These are phyloP conservation scores for Penicillium rolfsii DNA, from an alignment of 2,329 filamentous ascomycete species.

Conservation along the genomic window DNA sequence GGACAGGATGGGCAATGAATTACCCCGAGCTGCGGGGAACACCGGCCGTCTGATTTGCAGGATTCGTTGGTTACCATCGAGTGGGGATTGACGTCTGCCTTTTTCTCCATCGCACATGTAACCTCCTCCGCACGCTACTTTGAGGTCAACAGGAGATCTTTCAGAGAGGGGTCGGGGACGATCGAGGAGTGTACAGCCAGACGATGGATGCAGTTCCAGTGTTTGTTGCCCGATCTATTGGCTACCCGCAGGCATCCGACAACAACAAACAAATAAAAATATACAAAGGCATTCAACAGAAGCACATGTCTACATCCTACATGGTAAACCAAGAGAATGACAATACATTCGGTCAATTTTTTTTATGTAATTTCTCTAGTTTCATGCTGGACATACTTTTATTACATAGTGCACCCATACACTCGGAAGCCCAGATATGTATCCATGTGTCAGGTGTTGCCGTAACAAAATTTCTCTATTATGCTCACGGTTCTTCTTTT, in stretches of 20 bases:
- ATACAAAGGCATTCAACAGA: too few species aligned
- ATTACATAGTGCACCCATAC: too few species aligned
- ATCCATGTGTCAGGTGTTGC: too few species aligned
- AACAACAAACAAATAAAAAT: not conserved
- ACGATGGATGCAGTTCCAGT: not conserved
- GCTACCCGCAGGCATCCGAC: not conserved
- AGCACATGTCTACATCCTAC: not conserved
- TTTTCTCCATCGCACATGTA: slow-evolving; percentile 16
- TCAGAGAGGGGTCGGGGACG: not conserved
- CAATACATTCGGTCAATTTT: too few species aligned
- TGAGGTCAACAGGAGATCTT: not conserved
- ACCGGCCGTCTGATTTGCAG: slow-evolving; percentile 1
- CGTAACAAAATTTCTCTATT: too few species aligned
- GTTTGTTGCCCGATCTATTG: not conserved
- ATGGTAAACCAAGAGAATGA: too few species aligned
- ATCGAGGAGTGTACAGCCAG: not conserved
- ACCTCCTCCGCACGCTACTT: slow-evolving; percentile 18
- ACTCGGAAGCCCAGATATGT: too few species aligned
- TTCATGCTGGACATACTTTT: too few species aligned
- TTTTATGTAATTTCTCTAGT: too few species aligned
- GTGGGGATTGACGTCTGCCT: slow-evolving; percentile 12
- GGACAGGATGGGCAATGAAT: slow-evolving; percentile 7
- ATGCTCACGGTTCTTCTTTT: too few species aligned
- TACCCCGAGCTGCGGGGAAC: slow-evolving; percentile 26
- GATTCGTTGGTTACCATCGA: slow-evolving; percentile 13